Evolutionary conservation across 306 rosid genomes (phyloP), one percentile per base, ranked within the genome.

Genomic region (Coriaria nepalensis): DNA sequence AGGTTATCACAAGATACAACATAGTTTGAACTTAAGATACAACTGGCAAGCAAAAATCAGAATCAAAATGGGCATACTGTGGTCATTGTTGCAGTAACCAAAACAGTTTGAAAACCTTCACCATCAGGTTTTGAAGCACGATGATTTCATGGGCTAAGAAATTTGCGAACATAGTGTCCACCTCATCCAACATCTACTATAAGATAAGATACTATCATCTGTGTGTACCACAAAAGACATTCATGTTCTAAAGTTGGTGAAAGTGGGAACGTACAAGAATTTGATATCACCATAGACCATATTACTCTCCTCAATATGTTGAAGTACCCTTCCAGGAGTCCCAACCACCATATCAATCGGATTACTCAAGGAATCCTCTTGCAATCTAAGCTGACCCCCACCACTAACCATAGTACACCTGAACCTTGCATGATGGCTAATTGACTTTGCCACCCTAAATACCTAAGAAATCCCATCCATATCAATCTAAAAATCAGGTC

Each of bases 41-140:
- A 36, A 44, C 45, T 47, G 37, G 10, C 29, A 52, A 52, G 12
- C 36, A 47, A 45, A 56, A 35, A 69, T 43, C 48, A 52, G 29
- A 46, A 62, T 32, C 35, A 59, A 56, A 41, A 61, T 59, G 38
- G 60, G 37, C 47, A 38, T 48, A 85, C 98, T 84, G 68, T 73
- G 55, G 94, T 85, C 95, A 90, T 85, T 56, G 98, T 90, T 54
- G 98, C 95, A 50, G 95, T 67, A 50, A 90, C 95, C 78, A 90
- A 71, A 64, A 90, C 53, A 58, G 95, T 85, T 74, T 90, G 98
- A 59, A 85, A 90, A 63, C 79, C 79, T 58, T 64, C 73, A 39
- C 78, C 80, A 55, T 72, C 81, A 40, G 81, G 65, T 58, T 76
- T 81, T 7, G 82, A 66, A 32, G 81, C 69, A 33, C 95, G 98